phyloP scores from a whole-genome alignment of 2,329 filamentous ascomycete species.

The Hypomyces perniciosus region DNA sequence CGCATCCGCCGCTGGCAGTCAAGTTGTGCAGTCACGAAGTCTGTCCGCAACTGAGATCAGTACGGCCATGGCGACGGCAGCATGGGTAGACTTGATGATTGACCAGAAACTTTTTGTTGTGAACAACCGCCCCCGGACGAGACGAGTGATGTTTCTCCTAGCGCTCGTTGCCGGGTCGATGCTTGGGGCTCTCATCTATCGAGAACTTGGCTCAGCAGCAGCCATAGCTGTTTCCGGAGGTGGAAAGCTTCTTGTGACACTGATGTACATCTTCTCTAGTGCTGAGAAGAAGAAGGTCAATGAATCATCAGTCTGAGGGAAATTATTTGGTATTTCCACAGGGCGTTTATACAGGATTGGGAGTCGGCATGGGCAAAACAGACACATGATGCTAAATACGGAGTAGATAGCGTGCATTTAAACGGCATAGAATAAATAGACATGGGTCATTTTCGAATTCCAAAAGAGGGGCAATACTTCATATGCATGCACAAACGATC shows the following conservation, averaged over 20 bases:
- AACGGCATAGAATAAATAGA: too few species aligned
- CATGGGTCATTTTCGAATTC: too few species aligned
- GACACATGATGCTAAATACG: too few species aligned
- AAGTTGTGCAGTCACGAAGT: slow-evolving; percentile 52
- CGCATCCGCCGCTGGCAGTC: slow-evolving; percentile 50
- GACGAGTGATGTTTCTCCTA: slow-evolving; percentile 44
- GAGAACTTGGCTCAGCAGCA: slow-evolving; percentile 18
- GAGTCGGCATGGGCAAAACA: too few species aligned
- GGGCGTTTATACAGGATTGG: neutral
- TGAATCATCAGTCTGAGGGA: slow-evolving; percentile 8
- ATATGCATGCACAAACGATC: too few species aligned
- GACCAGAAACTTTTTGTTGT: slow-evolving; percentile 43
- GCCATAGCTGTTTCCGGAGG: slow-evolving; percentile 21
- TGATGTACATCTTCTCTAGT: slow-evolving; percentile 18
- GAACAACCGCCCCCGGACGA: slow-evolving; percentile 44
- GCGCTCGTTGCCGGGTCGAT: slow-evolving; percentile 44
- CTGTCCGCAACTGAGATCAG: slow-evolving; percentile 55
- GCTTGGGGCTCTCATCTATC: slow-evolving; percentile 43
- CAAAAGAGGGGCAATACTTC: too few species aligned
- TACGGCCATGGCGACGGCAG: slow-evolving; percentile 59
- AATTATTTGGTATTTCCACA: neutral
- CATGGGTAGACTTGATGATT: slow-evolving; percentile 54
- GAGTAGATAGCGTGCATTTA: too few species aligned
- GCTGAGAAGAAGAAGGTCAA: slow-evolving; percentile 12
- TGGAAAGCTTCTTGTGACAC: slow-evolving; percentile 20